Evolutionary conservation across 2,329 filamentous ascomycete species (phyloP).

Genomic region (Emmonsia crescens): DNA sequence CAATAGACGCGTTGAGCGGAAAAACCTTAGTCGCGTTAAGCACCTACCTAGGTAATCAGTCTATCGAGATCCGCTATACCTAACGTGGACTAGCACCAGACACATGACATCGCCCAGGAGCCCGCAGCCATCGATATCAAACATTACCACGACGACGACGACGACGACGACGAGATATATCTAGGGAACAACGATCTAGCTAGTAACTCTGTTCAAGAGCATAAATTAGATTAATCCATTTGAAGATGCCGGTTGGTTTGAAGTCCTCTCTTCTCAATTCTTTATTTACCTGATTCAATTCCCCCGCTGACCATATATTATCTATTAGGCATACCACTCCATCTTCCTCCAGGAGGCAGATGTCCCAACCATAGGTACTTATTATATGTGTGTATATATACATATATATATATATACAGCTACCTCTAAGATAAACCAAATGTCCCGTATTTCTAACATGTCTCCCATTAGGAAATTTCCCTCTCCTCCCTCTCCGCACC

Average conservation of each 20-base stretch:
- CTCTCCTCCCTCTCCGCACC: conserved; percentile 85
- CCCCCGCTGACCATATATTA: background rate
- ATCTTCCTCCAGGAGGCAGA: conserved; percentile 79
- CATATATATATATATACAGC: background rate
- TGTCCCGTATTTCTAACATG: background rate
- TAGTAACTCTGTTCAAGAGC: background rate
- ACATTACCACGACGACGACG: background rate
- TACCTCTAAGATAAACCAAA: background rate
- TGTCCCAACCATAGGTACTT: conserved; percentile 53
- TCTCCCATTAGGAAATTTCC: conserved; percentile 66
- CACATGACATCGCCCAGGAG: background rate
- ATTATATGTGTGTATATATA: background rate
- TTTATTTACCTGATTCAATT: background rate
- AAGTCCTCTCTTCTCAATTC: background rate
- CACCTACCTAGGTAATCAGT: too few species aligned
- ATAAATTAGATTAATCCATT: background rate
- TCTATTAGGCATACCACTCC: conserved; percentile 87
- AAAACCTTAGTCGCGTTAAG: conserved; percentile 29
- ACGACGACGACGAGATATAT: background rate
- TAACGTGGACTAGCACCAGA: background rate
- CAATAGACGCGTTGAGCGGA: conserved; percentile 22
- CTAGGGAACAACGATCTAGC: background rate
- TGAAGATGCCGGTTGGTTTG: conserved; percentile 39
- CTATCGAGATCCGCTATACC: too few species aligned
- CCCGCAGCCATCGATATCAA: background rate